A percentile compares a stretch with the other conserved stretches of the same genome.
Evolutionary conservation across 2,329 filamentous ascomycete genomes (phyloP).

Genomic region (Leptographium wingfieldii): DNA sequence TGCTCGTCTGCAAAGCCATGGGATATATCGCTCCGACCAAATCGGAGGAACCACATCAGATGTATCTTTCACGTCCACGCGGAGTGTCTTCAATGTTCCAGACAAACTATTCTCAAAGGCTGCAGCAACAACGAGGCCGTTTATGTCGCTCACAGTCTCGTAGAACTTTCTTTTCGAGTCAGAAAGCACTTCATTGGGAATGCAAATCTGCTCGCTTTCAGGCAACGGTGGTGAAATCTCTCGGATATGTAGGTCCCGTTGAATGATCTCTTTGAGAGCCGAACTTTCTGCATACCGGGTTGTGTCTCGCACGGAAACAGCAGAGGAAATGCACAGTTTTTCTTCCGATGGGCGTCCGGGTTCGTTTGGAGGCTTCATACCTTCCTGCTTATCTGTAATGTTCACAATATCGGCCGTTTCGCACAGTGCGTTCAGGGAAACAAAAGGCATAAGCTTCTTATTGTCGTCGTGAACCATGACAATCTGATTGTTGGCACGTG

Average conservation of each 20-base stretch:
- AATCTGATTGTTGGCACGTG: not conserved
- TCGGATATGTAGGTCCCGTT: not conserved
- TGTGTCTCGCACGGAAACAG: not conserved
- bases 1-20: conserved; percentile 1
- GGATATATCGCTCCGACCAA: not conserved
- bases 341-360: not conserved
- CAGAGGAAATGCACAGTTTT: not conserved
- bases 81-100: not conserved
- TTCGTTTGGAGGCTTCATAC: not conserved
- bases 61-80: not conserved
- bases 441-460: not conserved
- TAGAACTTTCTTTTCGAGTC: not conserved
- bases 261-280: not conserved
- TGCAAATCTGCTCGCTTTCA: not conserved
- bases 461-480: not conserved
- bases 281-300: not conserved
- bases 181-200: not conserved
- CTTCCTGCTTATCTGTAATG: not conserved
- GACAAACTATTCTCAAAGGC: not conserved
- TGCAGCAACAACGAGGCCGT: not conserved
- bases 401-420: not conserved
- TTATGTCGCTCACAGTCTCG: conserved; percentile 1
- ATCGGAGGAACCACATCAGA: not conserved
- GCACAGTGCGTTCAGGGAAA: not conserved
- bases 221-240: not conserved